These are phyloP conservation scores for Hypericum androsaemum DNA, from an alignment of 345 rosid genomes.

Conservation along the genomic window DNA sequence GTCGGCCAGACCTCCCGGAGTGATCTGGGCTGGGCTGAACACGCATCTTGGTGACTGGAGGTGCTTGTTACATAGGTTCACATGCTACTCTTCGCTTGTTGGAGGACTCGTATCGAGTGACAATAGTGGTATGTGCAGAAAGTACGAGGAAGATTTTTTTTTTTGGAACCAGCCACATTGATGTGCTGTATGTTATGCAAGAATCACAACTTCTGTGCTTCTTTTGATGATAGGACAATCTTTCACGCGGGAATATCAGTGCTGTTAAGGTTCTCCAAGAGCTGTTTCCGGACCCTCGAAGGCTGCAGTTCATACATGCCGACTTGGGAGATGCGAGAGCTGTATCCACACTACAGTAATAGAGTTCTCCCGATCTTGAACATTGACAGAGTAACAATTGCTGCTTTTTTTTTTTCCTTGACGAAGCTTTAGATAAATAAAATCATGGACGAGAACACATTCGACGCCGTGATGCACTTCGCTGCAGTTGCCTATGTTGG, in stretches of 20 bases:
- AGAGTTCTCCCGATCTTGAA: not conserved
- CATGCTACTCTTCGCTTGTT: conserved; percentile 80
- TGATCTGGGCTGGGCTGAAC: conserved; percentile 60
- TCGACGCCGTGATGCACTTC: conserved; percentile 98
- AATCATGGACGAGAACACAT: conserved; percentile 77
- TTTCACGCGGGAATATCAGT: conserved; percentile 88
- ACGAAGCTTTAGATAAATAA: conserved; percentile 51
- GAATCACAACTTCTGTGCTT: not conserved
- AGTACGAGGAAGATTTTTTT: conserved; percentile 3
- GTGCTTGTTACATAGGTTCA: conserved; percentile 94
- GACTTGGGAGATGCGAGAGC: conserved; percentile 86
- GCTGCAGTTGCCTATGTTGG: conserved; percentile 99
- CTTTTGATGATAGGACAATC: conserved; percentile 82
- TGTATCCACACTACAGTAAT: conserved; percentile 34
- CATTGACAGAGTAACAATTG: conserved; percentile 2
- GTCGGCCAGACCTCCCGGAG: conserved; percentile 42
- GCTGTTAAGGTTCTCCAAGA: conserved; percentile 76
- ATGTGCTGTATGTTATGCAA: not conserved
- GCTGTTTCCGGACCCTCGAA: conserved; percentile 82
- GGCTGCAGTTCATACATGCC: conserved; percentile 85
- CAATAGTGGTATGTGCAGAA: conserved; percentile 61
- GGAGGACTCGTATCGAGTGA: conserved; percentile 69
- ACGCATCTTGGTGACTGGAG: conserved; percentile 91
- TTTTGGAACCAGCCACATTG: not conserved
- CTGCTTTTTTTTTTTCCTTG: conserved; percentile 26